These are phyloP conservation scores for Aegilops tauschii DNA, from an alignment of 176 grass and related monocot genomes.

Conservation along the genomic window DNA sequence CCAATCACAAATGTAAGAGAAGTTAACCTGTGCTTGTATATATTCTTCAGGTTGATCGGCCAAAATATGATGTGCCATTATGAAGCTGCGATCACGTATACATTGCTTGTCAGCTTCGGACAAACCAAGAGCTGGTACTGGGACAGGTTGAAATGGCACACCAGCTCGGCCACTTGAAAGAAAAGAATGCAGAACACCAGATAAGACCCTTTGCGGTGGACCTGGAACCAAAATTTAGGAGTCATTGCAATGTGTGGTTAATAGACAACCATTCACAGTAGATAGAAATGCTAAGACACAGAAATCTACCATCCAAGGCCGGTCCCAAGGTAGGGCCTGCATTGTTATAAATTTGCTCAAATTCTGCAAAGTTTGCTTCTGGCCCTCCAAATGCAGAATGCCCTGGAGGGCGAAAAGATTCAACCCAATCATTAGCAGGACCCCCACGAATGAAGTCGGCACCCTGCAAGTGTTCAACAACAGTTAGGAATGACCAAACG, in stretches of 20 bases:
- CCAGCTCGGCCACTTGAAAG: slow-evolving; percentile 73
- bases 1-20: not conserved
- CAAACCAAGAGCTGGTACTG: slow-evolving; percentile 85
- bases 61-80: slow-evolving; percentile 82
- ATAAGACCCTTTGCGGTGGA: slow-evolving; percentile 85
- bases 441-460: slow-evolving; percentile 55
- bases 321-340: slow-evolving; percentile 35
- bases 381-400: slow-evolving; percentile 38
- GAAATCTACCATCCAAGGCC: slow-evolving; percentile 62
- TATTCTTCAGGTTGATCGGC: slow-evolving; percentile 93
- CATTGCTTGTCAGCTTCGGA: slow-evolving; percentile 92
- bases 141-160: slow-evolving; percentile 81
- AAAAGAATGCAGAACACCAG: slow-evolving; percentile 88
- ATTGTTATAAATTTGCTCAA: slow-evolving; percentile 74
- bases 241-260: slow-evolving; percentile 15
- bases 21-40: slow-evolving; percentile 76
- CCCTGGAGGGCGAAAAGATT: slow-evolving; percentile 53
- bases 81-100: slow-evolving; percentile 95
- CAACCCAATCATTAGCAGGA: slow-evolving; percentile 72
- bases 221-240: slow-evolving; percentile 51
- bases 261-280: not conserved
- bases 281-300: slow-evolving; percentile 1
- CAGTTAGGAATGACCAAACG: slow-evolving; percentile 26
- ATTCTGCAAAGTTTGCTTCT: slow-evolving; percentile 47
- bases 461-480: slow-evolving; percentile 42